These are phyloP conservation scores for Monilinia vaccinii-corymbosi DNA, from an alignment of 2,329 filamentous ascomycete genomes.

Conservation along the genomic window DNA sequence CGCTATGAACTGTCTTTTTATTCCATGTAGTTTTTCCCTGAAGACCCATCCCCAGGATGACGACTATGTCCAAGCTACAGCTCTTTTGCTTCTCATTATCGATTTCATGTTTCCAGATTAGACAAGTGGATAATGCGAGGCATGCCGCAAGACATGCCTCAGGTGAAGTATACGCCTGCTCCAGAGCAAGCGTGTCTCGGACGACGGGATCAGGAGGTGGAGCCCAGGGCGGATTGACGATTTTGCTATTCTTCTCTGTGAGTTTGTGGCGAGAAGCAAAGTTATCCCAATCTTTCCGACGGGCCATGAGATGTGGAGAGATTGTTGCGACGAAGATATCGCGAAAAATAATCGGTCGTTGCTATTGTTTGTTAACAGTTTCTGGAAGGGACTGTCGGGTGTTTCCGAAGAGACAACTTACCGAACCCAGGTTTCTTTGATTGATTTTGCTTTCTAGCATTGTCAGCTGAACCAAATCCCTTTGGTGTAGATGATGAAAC, in stretches of 20 bases:
- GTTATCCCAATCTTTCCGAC: slow-evolving; percentile 11
- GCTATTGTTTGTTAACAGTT: not conserved
- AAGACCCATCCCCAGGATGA: not conserved
- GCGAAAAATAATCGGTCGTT: not conserved
- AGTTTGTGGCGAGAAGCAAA: slow-evolving; percentile 5
- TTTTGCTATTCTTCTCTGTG: not conserved
- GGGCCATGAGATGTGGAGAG: not conserved
- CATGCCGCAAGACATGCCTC: slow-evolving; percentile 4
- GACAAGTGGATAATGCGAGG: not conserved
- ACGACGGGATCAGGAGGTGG: not conserved
- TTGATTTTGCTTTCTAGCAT: slow-evolving; percentile 2
- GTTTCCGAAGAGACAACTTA: not conserved
- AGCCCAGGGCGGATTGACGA: not conserved
- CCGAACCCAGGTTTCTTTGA: not conserved
- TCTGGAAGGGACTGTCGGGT: not conserved
- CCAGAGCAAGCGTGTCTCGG: not conserved
- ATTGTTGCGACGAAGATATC: slow-evolving; percentile 1
- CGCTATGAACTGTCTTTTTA: not conserved
- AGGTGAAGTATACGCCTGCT: not conserved
- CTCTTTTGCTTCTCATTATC: not conserved
- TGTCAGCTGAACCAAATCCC: slow-evolving; percentile 4
- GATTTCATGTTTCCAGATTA: slow-evolving; percentile 5
- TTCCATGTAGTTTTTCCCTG: not conserved
- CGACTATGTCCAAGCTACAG: not conserved
- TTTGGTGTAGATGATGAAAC: slow-evolving; percentile 13